Evolutionary conservation across 2,329 filamentous ascomycete species (phyloP).

Genomic region (Trichoderma sp.): DNA sequence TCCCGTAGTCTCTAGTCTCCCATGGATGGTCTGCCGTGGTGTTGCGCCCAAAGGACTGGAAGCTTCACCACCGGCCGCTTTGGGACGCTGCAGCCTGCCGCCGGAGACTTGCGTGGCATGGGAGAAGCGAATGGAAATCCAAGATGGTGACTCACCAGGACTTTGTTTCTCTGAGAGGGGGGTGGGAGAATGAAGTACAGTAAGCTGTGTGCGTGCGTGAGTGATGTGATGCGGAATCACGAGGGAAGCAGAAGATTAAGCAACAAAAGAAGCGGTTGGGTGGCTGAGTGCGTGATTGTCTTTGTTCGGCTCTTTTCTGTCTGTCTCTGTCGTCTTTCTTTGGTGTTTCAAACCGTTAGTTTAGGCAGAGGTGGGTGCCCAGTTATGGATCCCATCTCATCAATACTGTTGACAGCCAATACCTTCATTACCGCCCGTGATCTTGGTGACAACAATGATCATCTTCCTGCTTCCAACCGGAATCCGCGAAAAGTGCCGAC

Average conservation of each 20-base stretch:
- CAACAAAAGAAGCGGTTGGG: background rate
- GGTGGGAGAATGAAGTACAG: background rate
- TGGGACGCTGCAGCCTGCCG: conserved; percentile 19
- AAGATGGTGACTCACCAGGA: conserved; percentile 19
- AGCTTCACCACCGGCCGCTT: conserved; percentile 7
- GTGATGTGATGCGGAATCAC: background rate
- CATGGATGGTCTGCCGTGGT: background rate
- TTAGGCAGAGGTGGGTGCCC: background rate
- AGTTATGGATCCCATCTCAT: background rate
- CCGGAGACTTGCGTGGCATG: conserved; percentile 7
- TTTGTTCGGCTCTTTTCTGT: background rate
- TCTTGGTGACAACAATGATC: background rate
- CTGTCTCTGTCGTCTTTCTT: background rate
- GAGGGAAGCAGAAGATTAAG: background rate
- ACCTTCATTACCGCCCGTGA: background rate
- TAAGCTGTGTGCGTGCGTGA: background rate
- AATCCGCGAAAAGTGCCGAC: background rate
- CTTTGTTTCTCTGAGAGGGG: background rate
- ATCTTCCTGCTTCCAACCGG: background rate
- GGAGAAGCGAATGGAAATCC: conserved; percentile 16
- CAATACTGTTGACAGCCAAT: background rate
- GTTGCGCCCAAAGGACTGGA: background rate
- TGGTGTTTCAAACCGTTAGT: background rate
- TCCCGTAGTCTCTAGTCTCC: no score
- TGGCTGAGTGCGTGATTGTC: background rate